A percentile compares a stretch with the other conserved stretches of the same genome.
These are phyloP conservation scores for Aurifilum marmelostoma DNA, from an alignment of 2,329 filamentous ascomycete species.

Conservation along the genomic window DNA sequence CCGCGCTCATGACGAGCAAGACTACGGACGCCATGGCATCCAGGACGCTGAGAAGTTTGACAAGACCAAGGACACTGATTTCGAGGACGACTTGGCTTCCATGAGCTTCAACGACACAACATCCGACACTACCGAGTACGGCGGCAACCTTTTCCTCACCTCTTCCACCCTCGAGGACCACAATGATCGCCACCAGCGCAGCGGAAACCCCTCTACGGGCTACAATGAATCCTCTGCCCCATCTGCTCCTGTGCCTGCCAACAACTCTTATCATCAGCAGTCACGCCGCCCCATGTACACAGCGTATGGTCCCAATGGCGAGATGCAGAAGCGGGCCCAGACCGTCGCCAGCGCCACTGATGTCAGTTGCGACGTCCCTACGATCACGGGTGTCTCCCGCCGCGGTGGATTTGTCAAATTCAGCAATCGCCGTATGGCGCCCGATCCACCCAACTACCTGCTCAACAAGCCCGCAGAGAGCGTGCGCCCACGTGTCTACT, in stretches of 20 bases:
- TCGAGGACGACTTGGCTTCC: background rate
- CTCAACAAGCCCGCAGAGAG: slow-evolving; percentile 18
- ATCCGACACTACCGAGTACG: background rate
- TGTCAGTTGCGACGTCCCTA: slow-evolving; percentile 2
- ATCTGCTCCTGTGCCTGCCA: background rate
- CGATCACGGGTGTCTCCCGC: background rate
- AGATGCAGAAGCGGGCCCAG: slow-evolving; percentile 25
- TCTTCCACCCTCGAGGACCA: slow-evolving; percentile 5
- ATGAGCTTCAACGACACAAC: background rate
- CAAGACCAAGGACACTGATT: background rate
- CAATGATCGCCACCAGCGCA: background rate
- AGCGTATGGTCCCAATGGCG: slow-evolving; percentile 33
- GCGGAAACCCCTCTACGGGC: background rate
- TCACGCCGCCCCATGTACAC: slow-evolving; percentile 25
- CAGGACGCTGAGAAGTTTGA: background rate
- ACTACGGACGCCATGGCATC: background rate
- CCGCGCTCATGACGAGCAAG: slow-evolving; percentile 8
- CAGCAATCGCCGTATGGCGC: slow-evolving; percentile 19
- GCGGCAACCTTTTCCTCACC: background rate
- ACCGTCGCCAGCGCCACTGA: slow-evolving; percentile 1
- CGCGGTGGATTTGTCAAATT: slow-evolving; percentile 32
- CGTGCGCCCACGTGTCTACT: background rate
- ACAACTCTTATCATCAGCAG: background rate
- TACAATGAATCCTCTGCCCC: slow-evolving; percentile 25
- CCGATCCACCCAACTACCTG: slow-evolving; percentile 18